Evolutionary conservation across 441 rosid species (phyloP), one percentile per base, ranked within the genome.

Genomic region (Populus trichocarpa): DNA sequence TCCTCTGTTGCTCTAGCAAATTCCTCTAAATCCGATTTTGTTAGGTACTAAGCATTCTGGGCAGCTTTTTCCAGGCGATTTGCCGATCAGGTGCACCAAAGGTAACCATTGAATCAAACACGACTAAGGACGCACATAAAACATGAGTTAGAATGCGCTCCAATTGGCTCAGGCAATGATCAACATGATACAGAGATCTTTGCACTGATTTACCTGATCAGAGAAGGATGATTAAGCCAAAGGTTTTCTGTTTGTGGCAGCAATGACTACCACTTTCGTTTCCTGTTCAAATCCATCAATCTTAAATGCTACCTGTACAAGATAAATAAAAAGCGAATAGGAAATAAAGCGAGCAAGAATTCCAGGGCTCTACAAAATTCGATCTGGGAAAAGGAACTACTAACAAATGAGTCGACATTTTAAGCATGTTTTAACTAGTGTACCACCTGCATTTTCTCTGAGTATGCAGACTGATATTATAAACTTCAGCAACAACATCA

Each of bases 201-300:
- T 57, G 57, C 22, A 36, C 20, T 50, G 67, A 46, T 4, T n/a
- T 79, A 91, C 30, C 98, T 94, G 75, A 94, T 87, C 71, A 94
- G 82, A 67, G 99, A 97, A 28, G 97, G 94, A 86, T 92, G 25
- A 25, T 25, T 25, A 25, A 1, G 25, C 25, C 25, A 0, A 25
- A 25, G 25, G 96, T 86, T 94, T 96, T 82, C 98, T 87, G 81
- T 94, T 94, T 73, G 99, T 96, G 75, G 98, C 98, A 65, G 97
- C 98, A 74, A 96, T 87, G 50, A 96, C 92, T 9, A 92, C 92
- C 64, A 92, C 97, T 80, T 92, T 92, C 82, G 91, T 92, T 64
- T 91, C 96, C 78, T 91, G 96, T 79, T 96, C 97, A 90, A 96
- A 94, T 76, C 99, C 97, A 84, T 96, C 99, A 71, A 91, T 94